A percentile compares a stretch with the other conserved stretches of the same genome.
phyloP scores from a whole-genome alignment of 1,284 basidiomycete species.

The Neolentinus lepideus region DNA sequence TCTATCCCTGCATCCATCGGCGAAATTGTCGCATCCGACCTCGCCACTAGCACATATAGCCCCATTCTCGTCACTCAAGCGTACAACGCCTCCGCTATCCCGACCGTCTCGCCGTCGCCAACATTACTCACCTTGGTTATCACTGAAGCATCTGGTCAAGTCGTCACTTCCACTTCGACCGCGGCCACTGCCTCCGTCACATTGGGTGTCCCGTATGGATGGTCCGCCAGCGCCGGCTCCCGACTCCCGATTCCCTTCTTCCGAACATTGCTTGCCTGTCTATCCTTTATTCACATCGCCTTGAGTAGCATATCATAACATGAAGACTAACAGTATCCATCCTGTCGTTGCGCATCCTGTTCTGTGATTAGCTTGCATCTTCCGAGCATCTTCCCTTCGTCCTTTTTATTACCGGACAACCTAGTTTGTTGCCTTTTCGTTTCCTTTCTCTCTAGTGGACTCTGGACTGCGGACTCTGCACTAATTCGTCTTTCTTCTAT shows the following conservation, averaged over 20 bases:
- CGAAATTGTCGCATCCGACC: conserved; percentile 45
- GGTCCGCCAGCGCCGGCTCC: conserved; percentile 4
- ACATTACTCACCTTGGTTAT: conserved; percentile 26
- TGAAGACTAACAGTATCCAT: not conserved
- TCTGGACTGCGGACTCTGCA: not conserved
- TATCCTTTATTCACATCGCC: not conserved
- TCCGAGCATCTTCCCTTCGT: not conserved
- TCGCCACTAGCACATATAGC: conserved; percentile 64
- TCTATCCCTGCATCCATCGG: conserved; percentile 49
- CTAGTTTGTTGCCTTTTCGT: not conserved
- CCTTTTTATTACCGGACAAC: not conserved
- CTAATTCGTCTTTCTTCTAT: not conserved
- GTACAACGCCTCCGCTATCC: conserved; percentile 24
- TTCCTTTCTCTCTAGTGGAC: not conserved
- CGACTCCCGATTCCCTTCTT: not conserved
- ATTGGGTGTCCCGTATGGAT: conserved; percentile 29
- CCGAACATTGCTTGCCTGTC: not conserved
- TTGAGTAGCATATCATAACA: not conserved
- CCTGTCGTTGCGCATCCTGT: not conserved
- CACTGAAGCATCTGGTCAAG: conserved; percentile 25
- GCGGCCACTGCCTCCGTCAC: conserved; percentile 20
- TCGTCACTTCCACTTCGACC: conserved; percentile 23
- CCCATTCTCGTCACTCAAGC: conserved; percentile 35
- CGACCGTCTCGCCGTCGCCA: conserved; percentile 24
- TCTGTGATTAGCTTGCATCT: not conserved